Conservation (phyloP, 768 basidiomycete genomes). For the Termitomyces heimii region DNA sequence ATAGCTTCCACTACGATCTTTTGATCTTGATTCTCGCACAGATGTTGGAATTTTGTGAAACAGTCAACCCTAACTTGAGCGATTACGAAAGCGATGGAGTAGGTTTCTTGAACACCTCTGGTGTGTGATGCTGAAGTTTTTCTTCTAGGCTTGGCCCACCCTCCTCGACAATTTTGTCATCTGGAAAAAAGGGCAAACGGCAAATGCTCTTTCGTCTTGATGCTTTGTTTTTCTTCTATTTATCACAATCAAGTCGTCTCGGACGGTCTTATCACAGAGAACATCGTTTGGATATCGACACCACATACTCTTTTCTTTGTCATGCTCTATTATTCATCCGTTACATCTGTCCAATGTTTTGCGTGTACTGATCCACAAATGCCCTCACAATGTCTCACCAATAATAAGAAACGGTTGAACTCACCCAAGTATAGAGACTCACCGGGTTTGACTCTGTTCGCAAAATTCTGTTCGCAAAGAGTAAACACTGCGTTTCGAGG, state of each 20-base stretch:
- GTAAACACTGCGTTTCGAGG: neutral
- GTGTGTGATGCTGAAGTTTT: neutral
- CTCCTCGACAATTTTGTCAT: constrained; percentile 72
- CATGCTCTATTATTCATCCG: neutral
- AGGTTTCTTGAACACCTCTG: constrained; percentile 17
- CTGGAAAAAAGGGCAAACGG: constrained; percentile 44
- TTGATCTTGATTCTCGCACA: constrained; percentile 18
- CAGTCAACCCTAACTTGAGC: constrained; percentile 50
- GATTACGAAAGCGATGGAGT: constrained; percentile 78
- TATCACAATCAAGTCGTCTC: neutral
- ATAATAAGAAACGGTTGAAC: neutral
- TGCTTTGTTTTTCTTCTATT: neutral
- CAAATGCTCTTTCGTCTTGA: neutral
- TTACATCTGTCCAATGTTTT: neutral
- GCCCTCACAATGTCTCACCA: neutral
- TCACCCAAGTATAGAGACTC: too few relatives aligned
- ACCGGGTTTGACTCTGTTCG: too few relatives aligned
- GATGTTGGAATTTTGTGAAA: constrained; percentile 74
- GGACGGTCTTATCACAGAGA: neutral
- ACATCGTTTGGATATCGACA: neutral
- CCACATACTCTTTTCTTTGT: neutral
- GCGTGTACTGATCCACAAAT: neutral
- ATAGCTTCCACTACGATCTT: neutral
- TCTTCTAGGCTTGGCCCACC: constrained; percentile 71
- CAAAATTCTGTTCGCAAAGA: neutral